Evolutionary conservation across 2,329 filamentous ascomycete genomes (phyloP).

Genomic region (Ophiostoma tasmaniense): DNA sequence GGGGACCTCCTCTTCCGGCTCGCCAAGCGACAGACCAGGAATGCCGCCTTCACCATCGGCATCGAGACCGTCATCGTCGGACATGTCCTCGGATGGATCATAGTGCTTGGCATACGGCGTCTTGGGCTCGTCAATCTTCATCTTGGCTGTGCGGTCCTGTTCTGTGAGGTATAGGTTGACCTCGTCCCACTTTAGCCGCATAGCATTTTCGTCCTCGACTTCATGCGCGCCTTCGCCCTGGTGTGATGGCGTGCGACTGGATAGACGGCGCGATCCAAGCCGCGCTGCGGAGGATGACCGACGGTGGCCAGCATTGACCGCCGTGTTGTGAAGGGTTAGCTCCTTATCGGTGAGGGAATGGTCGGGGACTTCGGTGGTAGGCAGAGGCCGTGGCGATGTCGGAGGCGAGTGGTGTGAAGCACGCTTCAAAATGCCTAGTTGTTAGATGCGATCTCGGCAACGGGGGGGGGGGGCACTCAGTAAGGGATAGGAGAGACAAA

Average conservation of each 20-base stretch:
- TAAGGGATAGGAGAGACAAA: conserved; percentile 24
- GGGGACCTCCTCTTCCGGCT: conserved; percentile 69
- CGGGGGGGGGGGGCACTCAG: not conserved
- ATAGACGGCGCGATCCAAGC: conserved; percentile 65
- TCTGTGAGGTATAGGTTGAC: conserved; percentile 95
- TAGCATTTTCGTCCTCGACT: conserved; percentile 47
- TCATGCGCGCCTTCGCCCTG: conserved; percentile 24
- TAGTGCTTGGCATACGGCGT: conserved; percentile 92
- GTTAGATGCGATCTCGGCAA: not conserved
- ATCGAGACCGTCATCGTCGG: conserved; percentile 69
- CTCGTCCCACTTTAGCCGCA: conserved; percentile 95
- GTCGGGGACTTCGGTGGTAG: conserved; percentile 34
- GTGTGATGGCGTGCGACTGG: conserved; percentile 41
- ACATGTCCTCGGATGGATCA: conserved; percentile 79
- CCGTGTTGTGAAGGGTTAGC: conserved; percentile 85
- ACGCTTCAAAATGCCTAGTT: conserved; percentile 89
- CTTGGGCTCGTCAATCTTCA: conserved; percentile 99
- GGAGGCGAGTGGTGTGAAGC: conserved; percentile 58
- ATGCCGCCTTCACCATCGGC: conserved; percentile 70
- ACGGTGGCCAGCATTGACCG: conserved; percentile 84
- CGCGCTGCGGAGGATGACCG: conserved; percentile 69
- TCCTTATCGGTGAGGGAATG: conserved; percentile 66
- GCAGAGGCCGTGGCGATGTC: conserved; percentile 37
- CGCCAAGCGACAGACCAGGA: conserved; percentile 81
- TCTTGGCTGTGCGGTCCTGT: conserved; percentile 87